These are phyloP conservation scores for Lentinula edodes DNA, from an alignment of 768 basidiomycete species.

Conservation along the genomic window DNA sequence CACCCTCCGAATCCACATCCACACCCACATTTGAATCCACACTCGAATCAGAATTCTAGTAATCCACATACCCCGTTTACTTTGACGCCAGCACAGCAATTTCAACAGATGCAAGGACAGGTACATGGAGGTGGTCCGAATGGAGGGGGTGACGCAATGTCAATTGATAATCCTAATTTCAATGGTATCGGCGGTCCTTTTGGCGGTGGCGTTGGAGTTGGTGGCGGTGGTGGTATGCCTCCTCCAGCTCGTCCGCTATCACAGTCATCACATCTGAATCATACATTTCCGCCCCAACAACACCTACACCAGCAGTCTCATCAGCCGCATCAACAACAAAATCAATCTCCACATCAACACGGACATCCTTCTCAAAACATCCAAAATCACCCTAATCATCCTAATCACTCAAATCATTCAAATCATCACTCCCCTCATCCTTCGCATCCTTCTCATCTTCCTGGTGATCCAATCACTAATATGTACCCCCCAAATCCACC, in stretches of 20 bases:
- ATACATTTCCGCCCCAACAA: no score
- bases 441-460: slow-evolving; percentile 29
- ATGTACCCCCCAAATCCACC: background rate
- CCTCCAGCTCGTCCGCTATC: slow-evolving; percentile 21
- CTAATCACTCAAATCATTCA: background rate
- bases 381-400: no score
- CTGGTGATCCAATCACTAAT: slow-evolving; percentile 35
- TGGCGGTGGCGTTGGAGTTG: background rate
- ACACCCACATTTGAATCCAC: slow-evolving; percentile 25
- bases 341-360: no score
- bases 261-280: background rate
- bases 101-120: slow-evolving; percentile 44
- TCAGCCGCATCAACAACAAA: no score
- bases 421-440: background rate
- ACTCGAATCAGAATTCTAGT: slow-evolving; percentile 24
- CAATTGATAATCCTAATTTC: background rate
- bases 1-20: slow-evolving; percentile 15
- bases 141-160: background rate
- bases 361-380: no score
- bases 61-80: slow-evolving; percentile 37
- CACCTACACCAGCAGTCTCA: no score
- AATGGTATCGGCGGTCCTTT: no score
- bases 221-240: slow-evolving; percentile 22
- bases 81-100: slow-evolving; percentile 60
- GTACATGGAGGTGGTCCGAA: background rate